Evolutionary conservation across 2,329 filamentous ascomycete species (phyloP).

Genomic region (Cladobotryum protrusum): DNA sequence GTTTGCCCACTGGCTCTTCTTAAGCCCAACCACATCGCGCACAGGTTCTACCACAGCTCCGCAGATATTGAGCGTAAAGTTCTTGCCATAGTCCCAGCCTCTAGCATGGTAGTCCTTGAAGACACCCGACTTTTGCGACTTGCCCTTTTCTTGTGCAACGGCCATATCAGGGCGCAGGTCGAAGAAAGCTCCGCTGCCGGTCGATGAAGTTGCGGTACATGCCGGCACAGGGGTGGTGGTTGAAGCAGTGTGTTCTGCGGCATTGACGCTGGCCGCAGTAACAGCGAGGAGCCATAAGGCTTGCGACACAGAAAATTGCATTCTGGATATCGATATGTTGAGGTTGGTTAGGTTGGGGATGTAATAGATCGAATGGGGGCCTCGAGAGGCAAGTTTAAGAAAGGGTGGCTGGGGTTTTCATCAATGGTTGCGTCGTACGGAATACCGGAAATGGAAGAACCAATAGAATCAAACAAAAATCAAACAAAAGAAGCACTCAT

Average conservation of each 20-base stretch:
- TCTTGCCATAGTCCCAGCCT: conserved; percentile 71
- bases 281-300: conserved; percentile 31
- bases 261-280: conserved; percentile 26
- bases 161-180: conserved; percentile 52
- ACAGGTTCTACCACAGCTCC: conserved; percentile 64
- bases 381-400: neutral
- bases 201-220: conserved; percentile 51
- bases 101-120: conserved; percentile 55
- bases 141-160: conserved; percentile 36
- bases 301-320: conserved; percentile 3
- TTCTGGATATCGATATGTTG: neutral
- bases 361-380: neutral
- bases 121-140: conserved; percentile 36
- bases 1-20: conserved; percentile 58
- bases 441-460: too few relatives aligned
- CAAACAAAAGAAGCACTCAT: too few relatives aligned
- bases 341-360: neutral
- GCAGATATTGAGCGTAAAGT: conserved; percentile 82
- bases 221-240: conserved; percentile 39
- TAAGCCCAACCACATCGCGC: conserved; percentile 57
- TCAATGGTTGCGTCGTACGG: too few relatives aligned
- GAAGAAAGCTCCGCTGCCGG: conserved; percentile 52
- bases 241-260: conserved; percentile 32
- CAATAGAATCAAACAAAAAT: too few relatives aligned
- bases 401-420: too few relatives aligned